These are phyloP conservation scores for Malus hybrid DNA, from an alignment of 331 rosid genomes.

Conservation along the genomic window DNA sequence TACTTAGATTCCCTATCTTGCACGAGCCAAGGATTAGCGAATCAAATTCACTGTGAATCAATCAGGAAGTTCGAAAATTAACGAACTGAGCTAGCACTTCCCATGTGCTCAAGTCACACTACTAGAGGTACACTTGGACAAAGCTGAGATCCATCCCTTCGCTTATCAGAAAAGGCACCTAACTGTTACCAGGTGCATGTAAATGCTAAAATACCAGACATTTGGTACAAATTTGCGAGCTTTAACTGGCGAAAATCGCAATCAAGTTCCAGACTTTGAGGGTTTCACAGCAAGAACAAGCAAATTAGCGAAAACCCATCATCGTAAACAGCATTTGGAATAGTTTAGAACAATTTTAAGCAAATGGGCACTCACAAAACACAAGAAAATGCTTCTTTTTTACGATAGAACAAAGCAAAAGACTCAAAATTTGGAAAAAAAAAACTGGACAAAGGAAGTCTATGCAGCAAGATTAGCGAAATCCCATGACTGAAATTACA, in stretches of 20 bases:
- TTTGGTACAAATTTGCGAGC: constrained; percentile 27
- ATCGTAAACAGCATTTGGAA: constrained; percentile 41
- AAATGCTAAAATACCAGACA: constrained; percentile 27
- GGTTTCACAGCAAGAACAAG: constrained; percentile 20
- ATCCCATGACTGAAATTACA: constrained; percentile 42
- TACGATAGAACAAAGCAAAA: background rate
- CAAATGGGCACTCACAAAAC: constrained; percentile 37
- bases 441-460: constrained; percentile 6
- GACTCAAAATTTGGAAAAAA: background rate
- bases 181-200: constrained; percentile 18
- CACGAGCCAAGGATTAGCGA: constrained; percentile 17
- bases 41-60: constrained; percentile 12
- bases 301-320: constrained; percentile 57
- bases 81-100: constrained; percentile 19
- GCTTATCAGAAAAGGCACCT: constrained; percentile 10
- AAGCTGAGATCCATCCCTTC: constrained; percentile 38
- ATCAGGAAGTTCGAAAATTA: constrained; percentile 10
- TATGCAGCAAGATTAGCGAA: constrained; percentile 49
- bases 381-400: background rate
- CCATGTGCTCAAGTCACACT: constrained; percentile 29
- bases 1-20: constrained; percentile 37
- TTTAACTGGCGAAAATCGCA: constrained; percentile 18
- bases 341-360: constrained; percentile 21
- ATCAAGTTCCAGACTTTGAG: constrained; percentile 14
- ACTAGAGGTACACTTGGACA: constrained; percentile 29